These are phyloP conservation scores for Flammula alnicola DNA, from an alignment of 1,284 basidiomycete genomes.

Conservation along the genomic window DNA sequence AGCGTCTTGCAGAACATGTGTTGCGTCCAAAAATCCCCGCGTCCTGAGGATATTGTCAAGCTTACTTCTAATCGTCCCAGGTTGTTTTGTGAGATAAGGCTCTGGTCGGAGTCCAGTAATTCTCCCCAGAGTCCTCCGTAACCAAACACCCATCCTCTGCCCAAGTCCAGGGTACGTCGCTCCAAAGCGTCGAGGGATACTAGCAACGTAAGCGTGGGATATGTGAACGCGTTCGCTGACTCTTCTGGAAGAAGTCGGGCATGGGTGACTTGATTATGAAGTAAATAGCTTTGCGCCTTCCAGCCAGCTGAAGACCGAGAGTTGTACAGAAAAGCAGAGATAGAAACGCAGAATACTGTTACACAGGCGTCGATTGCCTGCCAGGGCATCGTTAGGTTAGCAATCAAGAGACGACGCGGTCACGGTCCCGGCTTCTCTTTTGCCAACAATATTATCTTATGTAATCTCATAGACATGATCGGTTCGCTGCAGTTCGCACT, in stretches of 20 bases:
- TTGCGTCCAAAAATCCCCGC: conserved; percentile 32
- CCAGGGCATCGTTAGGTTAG: conserved; percentile 1
- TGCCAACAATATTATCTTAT: too few relatives aligned
- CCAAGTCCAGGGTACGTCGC: conserved; percentile 50
- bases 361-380: conserved; percentile 11
- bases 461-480: too few relatives aligned
- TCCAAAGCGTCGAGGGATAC: conserved; percentile 67
- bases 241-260: conserved; percentile 57
- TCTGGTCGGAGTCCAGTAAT: conserved; percentile 52
- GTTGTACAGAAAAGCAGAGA: conserved; percentile 19
- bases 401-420: neutral
- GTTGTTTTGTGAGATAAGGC: conserved; percentile 49
- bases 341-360: conserved; percentile 24
- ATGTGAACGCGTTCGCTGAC: conserved; percentile 63
- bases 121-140: conserved; percentile 49
- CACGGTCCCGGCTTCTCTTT: too few relatives aligned
- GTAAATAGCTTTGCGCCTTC: conserved; percentile 46
- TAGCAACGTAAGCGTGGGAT: conserved; percentile 66
- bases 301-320: conserved; percentile 7
- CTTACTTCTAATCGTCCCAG: conserved; percentile 42
- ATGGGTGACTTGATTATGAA: conserved; percentile 60
- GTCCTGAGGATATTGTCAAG: conserved; percentile 41
- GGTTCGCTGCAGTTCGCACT: too few relatives aligned
- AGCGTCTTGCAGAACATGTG: conserved; percentile 51
- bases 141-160: conserved; percentile 54